Conservation (phyloP, 1,284 basidiomycete genomes). For the Papiliotrema nemorosa region DNA sequence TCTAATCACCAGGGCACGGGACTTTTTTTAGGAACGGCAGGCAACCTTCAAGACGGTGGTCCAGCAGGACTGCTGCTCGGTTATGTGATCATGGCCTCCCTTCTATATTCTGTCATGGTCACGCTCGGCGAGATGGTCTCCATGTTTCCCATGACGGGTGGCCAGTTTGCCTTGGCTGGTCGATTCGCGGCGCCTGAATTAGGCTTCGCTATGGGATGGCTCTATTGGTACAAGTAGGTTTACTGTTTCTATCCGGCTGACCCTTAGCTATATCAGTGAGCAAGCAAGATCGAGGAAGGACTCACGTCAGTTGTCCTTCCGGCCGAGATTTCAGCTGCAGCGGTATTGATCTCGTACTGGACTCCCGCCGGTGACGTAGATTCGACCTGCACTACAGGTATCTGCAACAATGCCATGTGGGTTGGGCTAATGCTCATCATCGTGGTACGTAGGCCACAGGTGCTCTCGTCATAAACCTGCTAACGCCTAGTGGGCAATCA, state of each 20-base stretch:
- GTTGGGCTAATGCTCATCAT: constrained; percentile 69
- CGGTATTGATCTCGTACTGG: constrained; percentile 77
- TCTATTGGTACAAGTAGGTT: constrained; percentile 63
- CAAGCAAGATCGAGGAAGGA: too few relatives aligned
- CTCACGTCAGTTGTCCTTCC: constrained; percentile 67
- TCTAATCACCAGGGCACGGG: too few relatives aligned
- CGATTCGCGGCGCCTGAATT: constrained; percentile 76
- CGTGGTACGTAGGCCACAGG: too few relatives aligned
- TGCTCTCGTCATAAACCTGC: too few relatives aligned
- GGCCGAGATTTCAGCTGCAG: constrained; percentile 70
- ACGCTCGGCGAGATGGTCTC: constrained; percentile 52
- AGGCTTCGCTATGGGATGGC: constrained; percentile 73
- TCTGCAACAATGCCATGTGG: constrained; percentile 71
- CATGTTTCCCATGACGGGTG: constrained; percentile 55
- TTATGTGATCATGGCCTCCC: constrained; percentile 44
- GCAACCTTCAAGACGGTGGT: constrained; percentile 44
- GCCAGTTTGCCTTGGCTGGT: constrained; percentile 74
- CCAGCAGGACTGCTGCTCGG: constrained; percentile 50
- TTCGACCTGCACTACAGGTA: constrained; percentile 46
- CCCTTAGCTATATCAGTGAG: too few relatives aligned
- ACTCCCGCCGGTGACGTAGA: too few relatives aligned
- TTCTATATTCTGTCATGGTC: constrained; percentile 48
- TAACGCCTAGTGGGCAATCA: too few relatives aligned
- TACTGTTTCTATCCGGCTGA: too few relatives aligned
- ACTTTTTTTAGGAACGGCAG: background rate